Evolutionary conservation across 345 rosid species (phyloP), one percentile per base, ranked within the genome.

Genomic region (Lepidium aucheri): DNA sequence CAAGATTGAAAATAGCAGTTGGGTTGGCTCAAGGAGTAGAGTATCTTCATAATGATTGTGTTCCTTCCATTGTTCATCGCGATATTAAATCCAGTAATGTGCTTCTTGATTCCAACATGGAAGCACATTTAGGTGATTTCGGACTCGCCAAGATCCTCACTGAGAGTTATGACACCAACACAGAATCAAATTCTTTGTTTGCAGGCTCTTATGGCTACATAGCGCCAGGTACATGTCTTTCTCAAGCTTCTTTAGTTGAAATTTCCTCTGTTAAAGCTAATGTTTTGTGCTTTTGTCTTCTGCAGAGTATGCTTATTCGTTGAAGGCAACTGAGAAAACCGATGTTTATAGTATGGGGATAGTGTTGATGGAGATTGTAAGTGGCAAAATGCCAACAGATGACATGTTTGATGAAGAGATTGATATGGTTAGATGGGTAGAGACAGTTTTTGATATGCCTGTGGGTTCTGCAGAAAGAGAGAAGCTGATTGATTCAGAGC

Each of bases 141-240:
- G 99, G 99, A 26, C 79, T 94, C 0, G 99, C 99, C 3, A 94
- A 86, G 78, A 75, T 86, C 15, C 56, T 88, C 0, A 76, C 67
- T 7, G 96, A 85, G 72, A 78, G 68, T 28, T 13, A 51, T 7
- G 87, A 86, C 42, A 78, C 90, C 15, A 77, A 76, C 72, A 83
- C 96, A 38, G 97, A 88, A 56, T 85, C 98, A 5, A 80, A 77
- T 64, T 42, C 78, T 11, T 81, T 83, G 85, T 87, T 90, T 66
- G 99, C 99, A 1, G 97, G 97, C 9, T 94, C 99, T 15, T 90
- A 86, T 1, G 99, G 96, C 39, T 94, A 94, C 78, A 85, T 85
- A 6, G 99, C 99, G 0, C 97, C 99, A 74, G 97, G 98, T 90
- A 84, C 6, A 11, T 11, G 1, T 51, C 41, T 67, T 30, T 60